Percentiles rank a stretch among this genome's conserved stretches.
phyloP scores from a whole-genome alignment of 2,329 filamentous ascomycete genomes.

The Stemphylium lycopersici region DNA sequence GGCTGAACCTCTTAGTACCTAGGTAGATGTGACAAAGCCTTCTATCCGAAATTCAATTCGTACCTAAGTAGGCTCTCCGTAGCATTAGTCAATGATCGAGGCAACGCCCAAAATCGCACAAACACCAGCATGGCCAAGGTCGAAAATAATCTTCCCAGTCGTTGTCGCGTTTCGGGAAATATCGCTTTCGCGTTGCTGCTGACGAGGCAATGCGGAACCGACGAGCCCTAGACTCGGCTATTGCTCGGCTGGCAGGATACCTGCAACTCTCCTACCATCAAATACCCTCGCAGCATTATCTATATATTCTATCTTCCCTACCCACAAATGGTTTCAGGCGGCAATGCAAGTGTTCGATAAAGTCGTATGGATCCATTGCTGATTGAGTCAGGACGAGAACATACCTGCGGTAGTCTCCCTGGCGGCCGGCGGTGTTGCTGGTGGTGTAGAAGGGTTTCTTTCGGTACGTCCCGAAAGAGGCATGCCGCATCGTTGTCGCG shows the following conservation, averaged over 20 bases:
- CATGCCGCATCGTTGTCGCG: neutral
- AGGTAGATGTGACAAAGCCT: no score
- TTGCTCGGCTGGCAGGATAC: conserved; percentile 9
- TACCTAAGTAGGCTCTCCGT: no score
- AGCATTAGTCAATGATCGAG: no score
- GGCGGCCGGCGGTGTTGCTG: conserved; percentile 48
- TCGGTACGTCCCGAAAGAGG: conserved; percentile 30
- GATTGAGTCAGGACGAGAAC: conserved; percentile 39
- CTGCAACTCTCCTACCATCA: conserved; percentile 16
- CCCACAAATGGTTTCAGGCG: conserved; percentile 40
- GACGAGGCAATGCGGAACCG: conserved; percentile 6
- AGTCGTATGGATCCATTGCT: neutral
- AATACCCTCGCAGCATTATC: conserved; percentile 23
- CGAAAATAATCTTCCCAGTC: neutral
- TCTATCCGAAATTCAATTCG: no score
- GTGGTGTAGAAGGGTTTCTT: conserved; percentile 48
- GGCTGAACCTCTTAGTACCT: no score
- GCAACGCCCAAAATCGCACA: no score
- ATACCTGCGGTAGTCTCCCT: conserved; percentile 48
- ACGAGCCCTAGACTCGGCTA: conserved; percentile 1
- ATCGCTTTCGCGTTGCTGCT: conserved; percentile 1
- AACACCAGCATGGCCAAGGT: no score
- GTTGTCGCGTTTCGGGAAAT: neutral
- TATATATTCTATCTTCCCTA: neutral
- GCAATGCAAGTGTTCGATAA: conserved; percentile 25